These are phyloP conservation scores for Mycena latifolia DNA, from an alignment of 768 basidiomycete genomes.

Conservation along the genomic window DNA sequence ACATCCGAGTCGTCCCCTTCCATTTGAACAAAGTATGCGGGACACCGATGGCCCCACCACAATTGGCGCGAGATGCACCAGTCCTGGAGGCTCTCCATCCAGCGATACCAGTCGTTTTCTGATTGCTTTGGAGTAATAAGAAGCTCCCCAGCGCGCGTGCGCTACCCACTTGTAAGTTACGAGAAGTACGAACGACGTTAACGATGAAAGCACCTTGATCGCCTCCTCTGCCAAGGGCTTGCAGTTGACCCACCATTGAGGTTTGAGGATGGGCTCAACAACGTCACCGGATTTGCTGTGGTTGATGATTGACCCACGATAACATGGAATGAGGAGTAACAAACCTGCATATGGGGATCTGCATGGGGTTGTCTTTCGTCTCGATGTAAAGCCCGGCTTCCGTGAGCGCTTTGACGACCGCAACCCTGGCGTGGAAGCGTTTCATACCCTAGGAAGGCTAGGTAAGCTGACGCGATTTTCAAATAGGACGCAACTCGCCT, in stretches of 20 bases:
- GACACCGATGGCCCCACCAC: conserved; percentile 99
- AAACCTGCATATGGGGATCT: conserved; percentile 92
- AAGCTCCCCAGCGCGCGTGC: conserved; percentile 90
- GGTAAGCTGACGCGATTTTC: neutral
- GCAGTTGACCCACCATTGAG: conserved; percentile 99
- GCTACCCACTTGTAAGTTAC: conserved; percentile 58
- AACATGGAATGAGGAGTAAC: conserved; percentile 35
- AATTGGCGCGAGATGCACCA: conserved; percentile 99
- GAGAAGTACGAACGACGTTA: neutral
- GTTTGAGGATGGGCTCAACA: conserved; percentile 95
- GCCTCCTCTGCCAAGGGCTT: conserved; percentile 92
- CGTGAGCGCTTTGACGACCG: conserved; percentile 86
- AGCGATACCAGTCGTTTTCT: conserved; percentile 95
- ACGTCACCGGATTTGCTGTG: conserved; percentile 94
- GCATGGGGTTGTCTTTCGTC: conserved; percentile 97
- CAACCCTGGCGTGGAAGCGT: conserved; percentile 91
- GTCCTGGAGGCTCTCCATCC: conserved; percentile 96
- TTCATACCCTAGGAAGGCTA: conserved; percentile 13
- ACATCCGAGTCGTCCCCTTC: conserved; percentile 82
- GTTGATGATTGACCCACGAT: conserved; percentile 9
- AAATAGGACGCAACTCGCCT: conserved; percentile 52
- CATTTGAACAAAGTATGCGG: conserved; percentile 92
- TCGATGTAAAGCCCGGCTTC: conserved; percentile 89
- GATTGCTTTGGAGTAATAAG: conserved; percentile 85
- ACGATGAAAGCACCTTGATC: conserved; percentile 68